These are phyloP conservation scores for Rubus idaeus DNA, from an alignment of 306 rosid genomes.

Conservation along the genomic window DNA sequence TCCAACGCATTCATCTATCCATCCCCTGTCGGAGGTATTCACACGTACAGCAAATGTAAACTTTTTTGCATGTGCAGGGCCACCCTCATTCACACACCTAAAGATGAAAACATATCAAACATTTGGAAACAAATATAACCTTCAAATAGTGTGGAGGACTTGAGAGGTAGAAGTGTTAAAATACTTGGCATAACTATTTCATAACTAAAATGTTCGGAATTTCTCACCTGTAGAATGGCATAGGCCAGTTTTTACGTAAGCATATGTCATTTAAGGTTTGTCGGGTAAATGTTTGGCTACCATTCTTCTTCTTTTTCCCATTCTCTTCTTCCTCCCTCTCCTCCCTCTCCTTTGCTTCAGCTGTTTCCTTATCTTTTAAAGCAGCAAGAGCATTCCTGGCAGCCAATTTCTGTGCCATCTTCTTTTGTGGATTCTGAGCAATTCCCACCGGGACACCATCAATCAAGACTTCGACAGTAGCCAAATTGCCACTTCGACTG, in stretches of 20 bases:
- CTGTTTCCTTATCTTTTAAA: constrained; percentile 78
- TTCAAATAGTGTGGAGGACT: not conserved
- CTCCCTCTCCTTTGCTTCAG: constrained; percentile 52
- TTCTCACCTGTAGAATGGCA: constrained; percentile 82
- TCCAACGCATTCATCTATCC: constrained; percentile 94
- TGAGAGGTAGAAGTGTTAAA: not conserved
- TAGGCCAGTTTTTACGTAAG: constrained; percentile 94
- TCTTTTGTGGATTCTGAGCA: constrained; percentile 96
- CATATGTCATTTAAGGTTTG: constrained; percentile 93
- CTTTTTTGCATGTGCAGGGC: constrained; percentile 99
- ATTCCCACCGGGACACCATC: constrained; percentile 83
- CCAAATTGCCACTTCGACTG: constrained; percentile 82
- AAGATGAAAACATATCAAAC: constrained; percentile 13
- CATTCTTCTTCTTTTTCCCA: constrained; percentile 69
- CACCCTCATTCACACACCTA: constrained; percentile 97
- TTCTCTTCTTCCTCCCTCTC: constrained; percentile 57
- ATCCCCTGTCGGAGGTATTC: constrained; percentile 81
- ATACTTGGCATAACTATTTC: too few species aligned
- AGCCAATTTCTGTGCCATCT: constrained; percentile 99
- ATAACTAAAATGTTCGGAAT: not conserved
- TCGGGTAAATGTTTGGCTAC: constrained; percentile 86
- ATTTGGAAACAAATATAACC: not conserved
- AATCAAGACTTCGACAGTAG: constrained; percentile 91
- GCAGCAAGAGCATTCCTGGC: constrained; percentile 94
- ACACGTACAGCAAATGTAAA: constrained; percentile 93